Percentiles rank a stretch among this genome's conserved stretches.
These are phyloP conservation scores for Corniculantispora saksenae DNA, from an alignment of 2,329 filamentous ascomycete genomes.

Conservation along the genomic window DNA sequence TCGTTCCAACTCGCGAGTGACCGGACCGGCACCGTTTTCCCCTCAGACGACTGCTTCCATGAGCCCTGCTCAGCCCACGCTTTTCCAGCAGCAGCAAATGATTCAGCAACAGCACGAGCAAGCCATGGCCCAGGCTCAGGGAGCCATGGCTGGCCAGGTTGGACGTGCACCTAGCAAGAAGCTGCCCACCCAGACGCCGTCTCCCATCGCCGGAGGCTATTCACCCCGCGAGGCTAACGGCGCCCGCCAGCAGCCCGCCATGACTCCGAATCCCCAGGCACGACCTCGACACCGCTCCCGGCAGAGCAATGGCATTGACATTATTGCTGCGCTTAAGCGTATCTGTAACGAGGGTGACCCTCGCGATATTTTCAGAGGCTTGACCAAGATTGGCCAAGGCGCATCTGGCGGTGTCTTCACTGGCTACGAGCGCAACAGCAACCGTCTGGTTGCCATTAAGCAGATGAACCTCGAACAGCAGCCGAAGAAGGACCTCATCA, in stretches of 20 bases:
- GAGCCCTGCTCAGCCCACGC: slow-evolving; percentile 42
- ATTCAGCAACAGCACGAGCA: slow-evolving; percentile 82
- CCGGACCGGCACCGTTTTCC: slow-evolving; percentile 53
- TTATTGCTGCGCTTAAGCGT: slow-evolving; percentile 77
- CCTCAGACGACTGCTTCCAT: slow-evolving; percentile 42
- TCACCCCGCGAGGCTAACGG: slow-evolving; percentile 16
- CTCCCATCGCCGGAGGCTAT: slow-evolving; percentile 18
- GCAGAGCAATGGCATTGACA: slow-evolving; percentile 79
- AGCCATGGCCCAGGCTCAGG: slow-evolving; percentile 76
- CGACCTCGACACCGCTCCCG: slow-evolving; percentile 76
- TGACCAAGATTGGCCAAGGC: slow-evolving; percentile 96
- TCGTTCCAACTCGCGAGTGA: slow-evolving; percentile 66
- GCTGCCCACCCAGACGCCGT: slow-evolving; percentile 42
- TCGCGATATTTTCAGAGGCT: slow-evolving; percentile 78
- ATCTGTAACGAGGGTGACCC: slow-evolving; percentile 93
- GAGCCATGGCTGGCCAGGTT: slow-evolving; percentile 71
- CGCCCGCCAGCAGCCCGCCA: slow-evolving; percentile 31
- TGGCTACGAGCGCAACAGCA: slow-evolving; percentile 80
- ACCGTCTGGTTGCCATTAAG: slow-evolving; percentile 94
- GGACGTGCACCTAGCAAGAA: slow-evolving; percentile 75
- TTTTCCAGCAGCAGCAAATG: slow-evolving; percentile 63
- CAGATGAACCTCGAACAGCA: slow-evolving; percentile 99
- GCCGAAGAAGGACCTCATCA: slow-evolving; percentile 97
- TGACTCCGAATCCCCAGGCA: slow-evolving; percentile 44
- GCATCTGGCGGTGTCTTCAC: slow-evolving; percentile 95